Percentiles rank a stretch among this genome's conserved stretches.
Conservation (phyloP, 1,284 basidiomycete species). For the Fomitopsis betulina region DNA sequence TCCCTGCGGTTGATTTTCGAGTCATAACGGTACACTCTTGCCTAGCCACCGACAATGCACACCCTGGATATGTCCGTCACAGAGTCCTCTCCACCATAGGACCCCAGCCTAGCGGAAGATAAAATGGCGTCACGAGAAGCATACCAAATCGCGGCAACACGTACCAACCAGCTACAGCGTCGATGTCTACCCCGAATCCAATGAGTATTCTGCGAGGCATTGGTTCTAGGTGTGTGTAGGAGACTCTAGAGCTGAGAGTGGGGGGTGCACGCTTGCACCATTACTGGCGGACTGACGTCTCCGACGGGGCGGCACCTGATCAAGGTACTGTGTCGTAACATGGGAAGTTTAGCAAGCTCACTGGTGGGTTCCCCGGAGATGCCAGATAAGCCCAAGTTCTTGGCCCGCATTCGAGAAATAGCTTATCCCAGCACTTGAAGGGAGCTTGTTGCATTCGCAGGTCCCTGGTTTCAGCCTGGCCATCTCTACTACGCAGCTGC, state of each 20-base stretch:
- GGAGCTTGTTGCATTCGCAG: too few relatives aligned
- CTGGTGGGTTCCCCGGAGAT: neutral
- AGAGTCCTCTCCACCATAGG: slow-evolving; percentile 66
- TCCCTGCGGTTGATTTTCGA: slow-evolving; percentile 33
- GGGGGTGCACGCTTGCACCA: neutral
- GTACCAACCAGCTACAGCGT: slow-evolving; percentile 28
- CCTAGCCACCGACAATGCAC: neutral
- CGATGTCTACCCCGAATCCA: slow-evolving; percentile 31
- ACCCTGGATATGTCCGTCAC: slow-evolving; percentile 61
- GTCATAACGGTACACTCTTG: neutral
- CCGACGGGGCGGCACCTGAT: neutral
- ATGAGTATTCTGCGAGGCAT: slow-evolving; percentile 28
- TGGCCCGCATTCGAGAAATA: too few relatives aligned
- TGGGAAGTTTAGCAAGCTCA: neutral
- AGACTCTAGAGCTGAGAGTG: too few relatives aligned
- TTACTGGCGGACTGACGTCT: neutral
- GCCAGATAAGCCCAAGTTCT: neutral
- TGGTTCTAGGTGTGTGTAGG: neutral
- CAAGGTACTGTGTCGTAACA: neutral
- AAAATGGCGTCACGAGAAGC: too few relatives aligned
- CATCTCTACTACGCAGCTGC: too few relatives aligned
- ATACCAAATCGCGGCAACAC: too few relatives aligned
- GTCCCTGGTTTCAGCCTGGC: too few relatives aligned
- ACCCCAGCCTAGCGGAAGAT: slow-evolving; percentile 50
- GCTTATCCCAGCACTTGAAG: too few relatives aligned